Percentiles rank a stretch among this genome's conserved stretches.
These are phyloP conservation scores for Cryptococcus depauperatus DNA, from an alignment of 1,284 basidiomycete species.

Conservation along the genomic window DNA sequence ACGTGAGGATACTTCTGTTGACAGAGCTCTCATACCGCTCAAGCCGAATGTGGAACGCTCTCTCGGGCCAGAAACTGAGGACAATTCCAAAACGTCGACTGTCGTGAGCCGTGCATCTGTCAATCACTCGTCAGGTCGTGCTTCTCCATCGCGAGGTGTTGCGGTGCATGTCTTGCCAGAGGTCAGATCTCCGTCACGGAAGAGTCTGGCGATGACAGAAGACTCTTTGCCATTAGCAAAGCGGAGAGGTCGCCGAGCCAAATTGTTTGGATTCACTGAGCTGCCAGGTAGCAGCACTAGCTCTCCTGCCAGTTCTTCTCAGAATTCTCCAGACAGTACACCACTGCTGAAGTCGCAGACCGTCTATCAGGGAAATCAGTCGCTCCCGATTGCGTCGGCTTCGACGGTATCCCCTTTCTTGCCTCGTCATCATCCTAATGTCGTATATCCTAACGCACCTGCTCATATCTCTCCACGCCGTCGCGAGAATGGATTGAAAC, in stretches of 20 bases:
- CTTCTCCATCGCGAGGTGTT: slow-evolving; percentile 1
- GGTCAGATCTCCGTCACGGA: slow-evolving; percentile 38
- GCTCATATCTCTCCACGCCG: slow-evolving; percentile 15
- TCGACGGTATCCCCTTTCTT: slow-evolving; percentile 9
- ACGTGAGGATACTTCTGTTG: slow-evolving; percentile 14
- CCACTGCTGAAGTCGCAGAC: slow-evolving; percentile 1
- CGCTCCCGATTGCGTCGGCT: not conserved
- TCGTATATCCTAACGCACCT: slow-evolving; percentile 19
- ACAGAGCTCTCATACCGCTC: slow-evolving; percentile 4
- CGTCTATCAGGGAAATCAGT: not conserved
- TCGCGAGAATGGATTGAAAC: slow-evolving; percentile 41
- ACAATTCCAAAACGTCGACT: not conserved
- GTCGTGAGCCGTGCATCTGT: slow-evolving; percentile 6
- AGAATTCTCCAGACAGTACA: slow-evolving; percentile 21
- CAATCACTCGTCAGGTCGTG: not conserved
- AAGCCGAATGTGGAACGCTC: slow-evolving; percentile 1
- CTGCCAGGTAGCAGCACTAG: slow-evolving; percentile 21
- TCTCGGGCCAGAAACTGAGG: not conserved
- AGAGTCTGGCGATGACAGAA: slow-evolving; percentile 22
- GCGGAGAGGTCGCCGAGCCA: slow-evolving; percentile 32
- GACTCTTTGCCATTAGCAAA: slow-evolving; percentile 23
- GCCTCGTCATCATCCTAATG: slow-evolving; percentile 31
- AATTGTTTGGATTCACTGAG: slow-evolving; percentile 44
- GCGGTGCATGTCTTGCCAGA: slow-evolving; percentile 36
- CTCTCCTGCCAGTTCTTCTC: slow-evolving; percentile 23